A percentile compares a stretch with the other conserved stretches of the same genome.
Evolutionary conservation across 306 rosid genomes (phyloP).

Genomic region (Potentilla sterilis): DNA sequence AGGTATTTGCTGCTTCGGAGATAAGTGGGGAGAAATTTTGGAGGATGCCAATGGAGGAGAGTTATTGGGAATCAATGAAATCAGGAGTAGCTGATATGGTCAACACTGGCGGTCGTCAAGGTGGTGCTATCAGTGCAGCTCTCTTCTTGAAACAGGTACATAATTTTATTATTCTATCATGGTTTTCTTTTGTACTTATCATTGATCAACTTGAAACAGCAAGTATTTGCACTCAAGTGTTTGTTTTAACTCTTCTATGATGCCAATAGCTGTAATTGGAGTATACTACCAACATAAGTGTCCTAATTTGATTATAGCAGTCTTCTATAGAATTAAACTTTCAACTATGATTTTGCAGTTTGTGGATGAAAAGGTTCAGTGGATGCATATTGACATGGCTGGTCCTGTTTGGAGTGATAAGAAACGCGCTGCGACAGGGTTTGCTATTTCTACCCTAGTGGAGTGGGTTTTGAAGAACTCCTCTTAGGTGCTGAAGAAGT

Average conservation of each 20-base stretch:
- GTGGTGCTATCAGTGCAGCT: slow-evolving; percentile 91
- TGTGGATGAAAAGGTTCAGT: slow-evolving; percentile 93
- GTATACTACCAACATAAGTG: not conserved
- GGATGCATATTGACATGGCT: slow-evolving; percentile 97
- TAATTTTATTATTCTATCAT: slow-evolving; percentile 3
- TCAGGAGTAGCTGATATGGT: slow-evolving; percentile 97
- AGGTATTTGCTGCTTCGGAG: slow-evolving; percentile 77
- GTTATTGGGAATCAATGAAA: slow-evolving; percentile 98
- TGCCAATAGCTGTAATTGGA: too few species aligned
- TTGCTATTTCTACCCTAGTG: slow-evolving; percentile 82
- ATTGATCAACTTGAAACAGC: not conserved
- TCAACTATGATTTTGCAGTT: slow-evolving; percentile 49
- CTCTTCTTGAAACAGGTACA: slow-evolving; percentile 93
- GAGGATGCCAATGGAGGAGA: slow-evolving; percentile 96
- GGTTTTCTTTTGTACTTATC: not conserved
- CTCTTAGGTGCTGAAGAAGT: slow-evolving; percentile 28
- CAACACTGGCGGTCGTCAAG: slow-evolving; percentile 80
- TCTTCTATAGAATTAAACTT: not conserved
- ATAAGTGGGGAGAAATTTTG: slow-evolving; percentile 88
- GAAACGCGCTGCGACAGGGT: slow-evolving; percentile 76
- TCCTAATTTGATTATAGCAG: not conserved
- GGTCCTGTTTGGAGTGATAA: slow-evolving; percentile 89
- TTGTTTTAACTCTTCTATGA: not conserved
- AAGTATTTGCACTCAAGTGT: not conserved
- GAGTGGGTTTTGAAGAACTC: slow-evolving; percentile 92